phyloP scores from a whole-genome alignment of 306 rosid species.

The Malus orientalis region DNA sequence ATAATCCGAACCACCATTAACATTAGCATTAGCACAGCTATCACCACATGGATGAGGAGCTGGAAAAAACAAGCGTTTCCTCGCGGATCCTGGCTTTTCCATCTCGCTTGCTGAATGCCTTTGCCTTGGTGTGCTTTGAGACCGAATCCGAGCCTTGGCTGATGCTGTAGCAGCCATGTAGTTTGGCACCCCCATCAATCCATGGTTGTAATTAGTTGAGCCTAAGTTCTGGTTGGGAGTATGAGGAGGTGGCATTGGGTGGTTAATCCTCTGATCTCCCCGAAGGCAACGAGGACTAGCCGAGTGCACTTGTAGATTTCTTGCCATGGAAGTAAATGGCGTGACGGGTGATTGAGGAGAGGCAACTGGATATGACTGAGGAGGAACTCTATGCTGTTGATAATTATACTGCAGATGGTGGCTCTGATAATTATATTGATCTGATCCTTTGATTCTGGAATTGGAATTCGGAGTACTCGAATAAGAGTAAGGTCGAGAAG shows the following conservation, averaged over 20 bases:
- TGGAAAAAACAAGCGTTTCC: slow-evolving; percentile 38
- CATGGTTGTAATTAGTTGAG: not conserved
- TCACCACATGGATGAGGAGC: not conserved
- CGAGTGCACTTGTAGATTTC: slow-evolving; percentile 22
- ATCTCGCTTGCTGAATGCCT: slow-evolving; percentile 23
- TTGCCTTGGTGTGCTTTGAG: slow-evolving; percentile 44
- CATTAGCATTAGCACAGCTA: not conserved
- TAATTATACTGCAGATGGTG: not conserved
- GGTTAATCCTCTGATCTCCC: not conserved
- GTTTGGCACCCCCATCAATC: slow-evolving; percentile 21
- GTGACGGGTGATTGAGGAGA: slow-evolving; percentile 28
- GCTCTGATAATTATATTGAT: not conserved
- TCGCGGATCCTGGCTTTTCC: slow-evolving; percentile 16
- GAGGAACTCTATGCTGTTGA: slow-evolving; percentile 10
- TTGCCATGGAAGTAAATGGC: slow-evolving; percentile 27
- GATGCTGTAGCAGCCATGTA: slow-evolving; percentile 57
- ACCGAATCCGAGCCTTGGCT: slow-evolving; percentile 38
- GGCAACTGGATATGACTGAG: slow-evolving; percentile 5
- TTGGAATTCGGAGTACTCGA: not conserved
- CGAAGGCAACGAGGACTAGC: slow-evolving; percentile 33
- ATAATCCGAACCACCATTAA: not conserved
- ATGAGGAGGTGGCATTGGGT: not conserved
- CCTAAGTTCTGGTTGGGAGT: not conserved
- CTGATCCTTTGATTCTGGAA: not conserved
- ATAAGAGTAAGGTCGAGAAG: slow-evolving; percentile 28